Evolutionary conservation across 225 moss, liverwort and hornwort species (phyloP).

Genomic region (Lunularia cruciata): DNA sequence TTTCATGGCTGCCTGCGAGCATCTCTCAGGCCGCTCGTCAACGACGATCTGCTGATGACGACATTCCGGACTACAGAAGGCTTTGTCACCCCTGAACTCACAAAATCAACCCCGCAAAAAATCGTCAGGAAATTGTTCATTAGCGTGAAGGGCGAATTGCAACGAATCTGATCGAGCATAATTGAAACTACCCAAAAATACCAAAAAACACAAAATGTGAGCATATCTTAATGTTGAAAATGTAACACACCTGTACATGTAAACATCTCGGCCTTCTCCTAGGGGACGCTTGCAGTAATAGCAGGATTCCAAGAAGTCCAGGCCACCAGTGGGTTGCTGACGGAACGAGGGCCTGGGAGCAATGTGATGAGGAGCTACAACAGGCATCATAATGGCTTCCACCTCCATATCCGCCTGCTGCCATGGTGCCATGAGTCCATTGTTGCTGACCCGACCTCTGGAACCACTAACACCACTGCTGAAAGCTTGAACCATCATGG

Average conservation of each 20-base stretch:
- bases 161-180: too few relatives aligned
- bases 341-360: background rate
- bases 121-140: background rate
- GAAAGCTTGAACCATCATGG: background rate
- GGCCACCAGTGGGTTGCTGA: conserved; percentile 35
- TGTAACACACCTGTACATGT: conserved; percentile 83
- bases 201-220: too few relatives aligned
- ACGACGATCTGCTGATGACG: conserved; percentile 70
- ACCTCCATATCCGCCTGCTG: conserved; percentile 51
- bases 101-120: too few relatives aligned
- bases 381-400: conserved; percentile 10
- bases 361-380: background rate
- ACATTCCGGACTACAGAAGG: conserved; percentile 92
- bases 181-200: too few relatives aligned
- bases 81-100: conserved; percentile 71
- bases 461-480: background rate
- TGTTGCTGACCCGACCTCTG: background rate
- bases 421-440: conserved; percentile 30
- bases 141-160: too few relatives aligned
- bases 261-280: conserved; percentile 78
- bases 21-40: conserved; percentile 76
- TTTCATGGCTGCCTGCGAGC: conserved; percentile 60
- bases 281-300: conserved; percentile 77
- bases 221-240: too few relatives aligned
- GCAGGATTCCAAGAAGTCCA: conserved; percentile 78